A percentile compares a stretch with the other conserved stretches of the same genome.
phyloP scores from a whole-genome alignment of 164 flowering plant genomes.

The Macadamia tetraphylla region DNA sequence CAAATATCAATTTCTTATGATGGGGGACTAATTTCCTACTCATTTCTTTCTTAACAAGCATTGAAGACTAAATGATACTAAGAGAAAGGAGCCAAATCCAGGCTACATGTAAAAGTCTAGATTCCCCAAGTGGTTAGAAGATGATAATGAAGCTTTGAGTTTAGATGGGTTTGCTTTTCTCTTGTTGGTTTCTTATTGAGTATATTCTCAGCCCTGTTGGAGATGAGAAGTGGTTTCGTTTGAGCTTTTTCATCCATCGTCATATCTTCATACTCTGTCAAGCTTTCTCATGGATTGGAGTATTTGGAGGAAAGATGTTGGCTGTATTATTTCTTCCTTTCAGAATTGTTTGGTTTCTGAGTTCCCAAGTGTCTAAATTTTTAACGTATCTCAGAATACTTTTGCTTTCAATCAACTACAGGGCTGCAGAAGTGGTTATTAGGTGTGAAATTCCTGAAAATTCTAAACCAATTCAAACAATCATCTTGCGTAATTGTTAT shows the following conservation, averaged over 20 bases:
- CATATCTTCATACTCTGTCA: slow-evolving; percentile 35
- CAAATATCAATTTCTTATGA: slow-evolving; percentile 4
- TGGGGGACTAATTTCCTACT: slow-evolving; percentile 6
- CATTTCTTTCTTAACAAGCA: slow-evolving; percentile 7
- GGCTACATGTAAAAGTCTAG: not conserved
- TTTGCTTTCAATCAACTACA: slow-evolving; percentile 1
- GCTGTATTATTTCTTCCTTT: slow-evolving; percentile 8
- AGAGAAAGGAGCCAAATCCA: not conserved
- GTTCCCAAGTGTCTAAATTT: slow-evolving; percentile 5
- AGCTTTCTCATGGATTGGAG: slow-evolving; percentile 31
- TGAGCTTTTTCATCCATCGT: slow-evolving; percentile 51
- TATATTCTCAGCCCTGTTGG: slow-evolving; percentile 37
- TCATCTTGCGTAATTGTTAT: not conserved
- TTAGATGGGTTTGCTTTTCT: slow-evolving; percentile 25
- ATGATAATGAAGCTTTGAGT: slow-evolving; percentile 3
- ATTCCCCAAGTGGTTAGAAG: not conserved
- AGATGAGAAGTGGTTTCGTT: slow-evolving; percentile 36
- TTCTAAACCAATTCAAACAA: slow-evolving; percentile 8
- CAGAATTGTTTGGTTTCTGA: slow-evolving; percentile 5
- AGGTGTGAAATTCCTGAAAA: slow-evolving; percentile 9
- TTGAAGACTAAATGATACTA: not conserved
- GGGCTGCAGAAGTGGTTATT: slow-evolving; percentile 7
- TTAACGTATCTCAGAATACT: not conserved
- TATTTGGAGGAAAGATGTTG: slow-evolving; percentile 13
- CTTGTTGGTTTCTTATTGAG: slow-evolving; percentile 46